These are phyloP conservation scores for Chaetoceros muelleri DNA, from an alignment of 108 stramenopile species.

Conservation along the genomic window DNA sequence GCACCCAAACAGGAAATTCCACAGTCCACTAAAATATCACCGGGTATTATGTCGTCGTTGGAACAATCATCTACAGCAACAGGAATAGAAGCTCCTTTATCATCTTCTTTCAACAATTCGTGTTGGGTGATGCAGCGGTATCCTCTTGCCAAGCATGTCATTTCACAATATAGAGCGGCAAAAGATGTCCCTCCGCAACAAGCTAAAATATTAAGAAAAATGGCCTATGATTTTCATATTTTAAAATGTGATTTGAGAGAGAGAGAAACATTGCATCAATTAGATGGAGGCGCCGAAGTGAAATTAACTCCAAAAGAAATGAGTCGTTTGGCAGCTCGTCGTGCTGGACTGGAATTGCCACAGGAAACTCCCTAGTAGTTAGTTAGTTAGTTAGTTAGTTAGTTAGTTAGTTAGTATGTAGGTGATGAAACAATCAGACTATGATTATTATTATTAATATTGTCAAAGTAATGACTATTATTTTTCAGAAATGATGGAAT, in stretches of 20 bases:
- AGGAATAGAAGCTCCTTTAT: constrained; percentile 1
- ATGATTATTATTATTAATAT: too few relatives aligned
- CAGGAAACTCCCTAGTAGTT: constrained; percentile 27
- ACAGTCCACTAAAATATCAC: neutral
- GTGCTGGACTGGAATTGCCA: constrained; percentile 68
- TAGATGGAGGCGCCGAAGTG: constrained; percentile 67
- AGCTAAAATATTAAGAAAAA: constrained; percentile 12
- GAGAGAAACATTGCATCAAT: constrained; percentile 43
- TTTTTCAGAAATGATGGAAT: neutral
- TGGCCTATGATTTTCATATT: constrained; percentile 48
- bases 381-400: too few relatives aligned
- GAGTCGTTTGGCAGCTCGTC: constrained; percentile 61
- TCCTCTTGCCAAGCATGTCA: constrained; percentile 16
- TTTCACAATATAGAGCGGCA: constrained; percentile 29
- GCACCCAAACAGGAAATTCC: constrained; percentile 10
- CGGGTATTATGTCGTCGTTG: neutral
- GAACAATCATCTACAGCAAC: neutral
- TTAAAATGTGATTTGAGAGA: constrained; percentile 48
- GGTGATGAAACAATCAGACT: too few relatives aligned
- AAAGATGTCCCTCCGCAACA: constrained; percentile 7
- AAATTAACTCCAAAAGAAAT: constrained; percentile 63
- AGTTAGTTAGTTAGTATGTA: too few relatives aligned
- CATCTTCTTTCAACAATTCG: constrained; percentile 1
- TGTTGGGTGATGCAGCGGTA: constrained; percentile 2
- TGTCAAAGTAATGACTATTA: too few relatives aligned